Evolutionary conservation across 768 basidiomycete species (phyloP).

Genomic region (Lactarius indigo): DNA sequence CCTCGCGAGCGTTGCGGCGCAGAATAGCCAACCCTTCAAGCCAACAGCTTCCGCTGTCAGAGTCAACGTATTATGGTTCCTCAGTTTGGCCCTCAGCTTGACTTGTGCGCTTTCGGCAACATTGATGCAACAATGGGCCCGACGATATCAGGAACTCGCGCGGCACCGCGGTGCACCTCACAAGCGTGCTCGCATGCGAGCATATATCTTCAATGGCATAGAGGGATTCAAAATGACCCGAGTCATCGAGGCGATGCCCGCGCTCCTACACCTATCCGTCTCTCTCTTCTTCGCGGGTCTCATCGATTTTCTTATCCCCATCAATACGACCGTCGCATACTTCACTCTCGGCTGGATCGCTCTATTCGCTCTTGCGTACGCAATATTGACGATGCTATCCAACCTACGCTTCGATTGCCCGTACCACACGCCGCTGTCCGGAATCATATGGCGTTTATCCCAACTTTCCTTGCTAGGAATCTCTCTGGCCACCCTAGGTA

Average conservation of each 20-base stretch:
- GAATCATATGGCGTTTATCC: background rate
- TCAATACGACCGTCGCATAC: conserved; percentile 13
- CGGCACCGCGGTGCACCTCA: background rate
- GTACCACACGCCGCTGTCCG: background rate
- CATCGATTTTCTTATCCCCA: conserved; percentile 16
- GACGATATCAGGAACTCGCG: background rate
- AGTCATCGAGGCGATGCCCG: background rate
- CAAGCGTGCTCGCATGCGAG: background rate
- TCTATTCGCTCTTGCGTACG: background rate
- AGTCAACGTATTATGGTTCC: conserved; percentile 13
- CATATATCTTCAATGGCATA: background rate
- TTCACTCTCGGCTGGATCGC: conserved; percentile 7
- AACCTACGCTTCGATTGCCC: background rate
- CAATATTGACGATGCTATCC: background rate
- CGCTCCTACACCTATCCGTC: conserved; percentile 6
- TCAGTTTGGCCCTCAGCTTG: conserved; percentile 16
- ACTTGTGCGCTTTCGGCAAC: conserved; percentile 1
- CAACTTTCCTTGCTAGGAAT: background rate
- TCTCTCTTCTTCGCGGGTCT: conserved; percentile 16
- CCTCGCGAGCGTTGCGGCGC: background rate
- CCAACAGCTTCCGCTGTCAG: conserved; percentile 6
- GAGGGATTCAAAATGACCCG: background rate
- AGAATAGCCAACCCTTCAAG: background rate
- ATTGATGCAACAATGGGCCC: background rate
- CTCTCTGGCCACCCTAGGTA: background rate